Evolutionary conservation across 1,284 basidiomycete genomes (phyloP).

Genomic region (Ustilago cynodontis): DNA sequence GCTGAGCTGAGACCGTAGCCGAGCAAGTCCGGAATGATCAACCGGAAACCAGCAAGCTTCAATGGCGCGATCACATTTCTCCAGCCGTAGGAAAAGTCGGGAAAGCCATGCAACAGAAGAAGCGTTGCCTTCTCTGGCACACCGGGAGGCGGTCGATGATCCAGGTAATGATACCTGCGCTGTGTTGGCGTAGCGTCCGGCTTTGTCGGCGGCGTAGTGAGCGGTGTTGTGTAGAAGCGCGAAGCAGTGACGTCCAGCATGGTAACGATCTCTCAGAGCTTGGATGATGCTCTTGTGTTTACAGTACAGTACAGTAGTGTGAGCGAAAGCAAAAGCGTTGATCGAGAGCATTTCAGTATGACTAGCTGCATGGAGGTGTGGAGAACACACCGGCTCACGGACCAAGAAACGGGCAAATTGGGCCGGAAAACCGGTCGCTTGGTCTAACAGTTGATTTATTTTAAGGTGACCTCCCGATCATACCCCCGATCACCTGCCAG

Average conservation of each 20-base stretch:
- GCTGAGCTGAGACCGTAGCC: constrained; percentile 55
- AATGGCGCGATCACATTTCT: constrained; percentile 48
- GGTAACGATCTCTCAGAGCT: neutral
- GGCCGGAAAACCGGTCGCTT: neutral
- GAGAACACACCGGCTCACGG: constrained; percentile 10
- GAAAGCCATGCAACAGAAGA: constrained; percentile 62
- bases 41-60: constrained; percentile 45
- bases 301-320: neutral
- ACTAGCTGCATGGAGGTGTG: neutral
- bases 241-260: constrained; percentile 47
- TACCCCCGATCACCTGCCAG: neutral
- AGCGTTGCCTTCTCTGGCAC: constrained; percentile 48
- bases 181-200: constrained; percentile 50
- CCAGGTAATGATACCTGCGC: constrained; percentile 61
- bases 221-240: constrained; percentile 57
- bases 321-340: neutral
- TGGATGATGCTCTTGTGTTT: neutral
- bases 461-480: neutral
- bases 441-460: too few relatives aligned
- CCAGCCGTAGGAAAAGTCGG: constrained; percentile 55
- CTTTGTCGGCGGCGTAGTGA: constrained; percentile 41
- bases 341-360: neutral
- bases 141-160: constrained; percentile 43
- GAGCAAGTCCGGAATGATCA: constrained; percentile 59
- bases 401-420: neutral